Evolutionary conservation across 768 basidiomycete genomes (phyloP).

Genomic region (Psilocybe cubensis): DNA sequence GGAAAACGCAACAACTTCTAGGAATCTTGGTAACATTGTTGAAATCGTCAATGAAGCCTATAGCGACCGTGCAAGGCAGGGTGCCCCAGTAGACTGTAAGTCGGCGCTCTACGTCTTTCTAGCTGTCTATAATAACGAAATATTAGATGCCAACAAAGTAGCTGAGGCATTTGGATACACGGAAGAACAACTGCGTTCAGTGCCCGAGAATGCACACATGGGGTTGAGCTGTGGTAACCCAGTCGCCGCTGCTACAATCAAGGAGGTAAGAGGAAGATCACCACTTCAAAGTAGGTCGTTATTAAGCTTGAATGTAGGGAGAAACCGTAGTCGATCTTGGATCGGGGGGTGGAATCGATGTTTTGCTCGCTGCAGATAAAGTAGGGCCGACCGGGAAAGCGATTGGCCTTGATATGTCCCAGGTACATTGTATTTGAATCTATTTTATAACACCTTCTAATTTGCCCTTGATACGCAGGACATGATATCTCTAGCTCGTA

Average conservation of each 20-base stretch:
- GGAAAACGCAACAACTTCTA: not conserved
- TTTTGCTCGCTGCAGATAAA: slow-evolving; percentile 54
- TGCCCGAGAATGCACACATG: slow-evolving; percentile 49
- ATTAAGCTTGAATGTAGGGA: slow-evolving; percentile 40
- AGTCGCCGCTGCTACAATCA: slow-evolving; percentile 46
- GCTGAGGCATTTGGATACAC: slow-evolving; percentile 54
- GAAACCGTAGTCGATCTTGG: slow-evolving; percentile 62
- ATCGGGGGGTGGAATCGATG: slow-evolving; percentile 58
- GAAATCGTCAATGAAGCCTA: slow-evolving; percentile 33
- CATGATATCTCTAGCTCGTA: slow-evolving; percentile 52
- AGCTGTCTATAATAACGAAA: not conserved
- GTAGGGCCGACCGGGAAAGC: slow-evolving; percentile 52
- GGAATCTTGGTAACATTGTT: slow-evolving; percentile 20
- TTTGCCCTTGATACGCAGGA: slow-evolving; percentile 35
- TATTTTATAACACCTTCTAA: not conserved
- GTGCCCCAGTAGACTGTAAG: slow-evolving; percentile 26
- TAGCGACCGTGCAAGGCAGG: slow-evolving; percentile 32
- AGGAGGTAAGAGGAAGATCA: slow-evolving; percentile 39
- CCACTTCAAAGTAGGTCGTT: not conserved
- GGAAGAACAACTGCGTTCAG: slow-evolving; percentile 39
- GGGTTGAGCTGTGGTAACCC: slow-evolving; percentile 62
- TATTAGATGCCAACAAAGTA: slow-evolving; percentile 34
- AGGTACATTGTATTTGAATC: slow-evolving; percentile 31
- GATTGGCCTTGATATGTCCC: slow-evolving; percentile 58
- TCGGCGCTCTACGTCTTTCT: not conserved